A percentile compares a stretch with the other conserved stretches of the same genome.
Conservation (phyloP, 2,329 filamentous ascomycete species). For the Aspergillus tamarii region DNA sequence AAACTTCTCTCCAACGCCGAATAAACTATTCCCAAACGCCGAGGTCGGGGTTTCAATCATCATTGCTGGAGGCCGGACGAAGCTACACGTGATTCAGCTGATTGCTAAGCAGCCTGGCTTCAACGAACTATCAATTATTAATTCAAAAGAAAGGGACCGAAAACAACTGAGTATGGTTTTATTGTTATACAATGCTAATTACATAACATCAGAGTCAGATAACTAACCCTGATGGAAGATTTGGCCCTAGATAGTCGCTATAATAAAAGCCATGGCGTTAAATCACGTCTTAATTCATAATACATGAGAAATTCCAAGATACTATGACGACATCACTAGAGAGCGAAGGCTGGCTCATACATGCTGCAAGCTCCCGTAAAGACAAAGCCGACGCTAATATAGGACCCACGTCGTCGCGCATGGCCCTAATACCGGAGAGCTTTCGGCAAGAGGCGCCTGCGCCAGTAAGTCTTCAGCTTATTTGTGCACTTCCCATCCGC, state of each 20-base stretch:
- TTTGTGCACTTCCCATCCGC: slow-evolving; percentile 2
- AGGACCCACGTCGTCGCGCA: not conserved
- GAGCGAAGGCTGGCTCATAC: not conserved
- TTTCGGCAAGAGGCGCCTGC: slow-evolving; percentile 10
- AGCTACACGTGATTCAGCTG: not conserved
- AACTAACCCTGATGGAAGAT: not conserved
- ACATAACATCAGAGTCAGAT: not conserved
- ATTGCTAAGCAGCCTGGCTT: not conserved
- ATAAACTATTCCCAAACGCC: not conserved
- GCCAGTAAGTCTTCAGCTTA: slow-evolving; percentile 12
- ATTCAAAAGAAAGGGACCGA: not conserved
- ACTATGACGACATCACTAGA: slow-evolving; percentile 3
- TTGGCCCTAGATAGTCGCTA: not conserved
- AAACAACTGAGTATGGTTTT: not conserved
- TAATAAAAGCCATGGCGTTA: not conserved
- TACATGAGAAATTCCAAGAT: slow-evolving; percentile 5
- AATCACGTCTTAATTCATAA: slow-evolving; percentile 8
- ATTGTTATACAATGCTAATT: not conserved
- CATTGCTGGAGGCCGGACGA: not conserved
- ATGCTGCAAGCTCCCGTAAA: slow-evolving; percentile 1
- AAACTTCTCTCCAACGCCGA: not conserved
- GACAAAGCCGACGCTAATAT: not conserved
- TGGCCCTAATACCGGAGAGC: not conserved
- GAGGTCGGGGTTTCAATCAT: not conserved
- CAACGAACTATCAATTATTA: not conserved